Evolutionary conservation across 2,329 filamentous ascomycete species (phyloP).

Genomic region (Ophiocordyceps camponoti-rufipedis): DNA sequence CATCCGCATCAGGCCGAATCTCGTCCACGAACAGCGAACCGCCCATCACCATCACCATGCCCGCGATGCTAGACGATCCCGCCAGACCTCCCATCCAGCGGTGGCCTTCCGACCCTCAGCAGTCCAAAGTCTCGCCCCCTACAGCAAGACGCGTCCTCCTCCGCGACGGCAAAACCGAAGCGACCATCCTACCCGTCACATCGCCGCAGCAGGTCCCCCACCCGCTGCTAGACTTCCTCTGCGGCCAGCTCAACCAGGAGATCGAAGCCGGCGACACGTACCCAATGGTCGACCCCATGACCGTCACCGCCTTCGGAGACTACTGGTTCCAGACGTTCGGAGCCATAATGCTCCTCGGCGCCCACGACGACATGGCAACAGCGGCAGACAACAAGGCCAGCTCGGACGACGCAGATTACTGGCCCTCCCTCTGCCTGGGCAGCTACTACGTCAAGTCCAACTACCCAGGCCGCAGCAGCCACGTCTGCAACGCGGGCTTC

Average conservation of each 20-base stretch:
- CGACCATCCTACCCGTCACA: conserved; percentile 67
- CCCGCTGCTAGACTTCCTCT: conserved; percentile 58
- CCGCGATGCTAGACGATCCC: conserved; percentile 1
- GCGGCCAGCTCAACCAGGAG: conserved; percentile 71
- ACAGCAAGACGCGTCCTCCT: conserved; percentile 61
- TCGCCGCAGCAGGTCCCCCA: conserved; percentile 54
- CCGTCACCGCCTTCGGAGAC: conserved; percentile 51
- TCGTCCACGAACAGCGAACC: no score
- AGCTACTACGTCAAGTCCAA: conserved; percentile 93
- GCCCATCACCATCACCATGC: background rate
- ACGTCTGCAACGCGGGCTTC: conserved; percentile 75
- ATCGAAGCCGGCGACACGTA: conserved; percentile 87
- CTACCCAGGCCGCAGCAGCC: conserved; percentile 76
- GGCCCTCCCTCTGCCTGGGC: conserved; percentile 65
- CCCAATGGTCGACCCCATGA: conserved; percentile 64
- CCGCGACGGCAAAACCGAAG: conserved; percentile 65
- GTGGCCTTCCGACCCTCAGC: background rate
- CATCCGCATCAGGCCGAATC: no score
- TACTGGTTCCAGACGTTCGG: conserved; percentile 91
- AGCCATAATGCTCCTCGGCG: conserved; percentile 74
- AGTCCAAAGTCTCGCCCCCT: conserved; percentile 27
- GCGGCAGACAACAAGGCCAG: conserved; percentile 15
- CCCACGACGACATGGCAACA: conserved; percentile 35
- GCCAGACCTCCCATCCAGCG: background rate
- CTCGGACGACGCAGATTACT: conserved; percentile 25